Evolutionary conservation across 257 asterid species (phyloP), one percentile per base, ranked within the genome.

Genomic region (Craterostigma plantagineum): DNA sequence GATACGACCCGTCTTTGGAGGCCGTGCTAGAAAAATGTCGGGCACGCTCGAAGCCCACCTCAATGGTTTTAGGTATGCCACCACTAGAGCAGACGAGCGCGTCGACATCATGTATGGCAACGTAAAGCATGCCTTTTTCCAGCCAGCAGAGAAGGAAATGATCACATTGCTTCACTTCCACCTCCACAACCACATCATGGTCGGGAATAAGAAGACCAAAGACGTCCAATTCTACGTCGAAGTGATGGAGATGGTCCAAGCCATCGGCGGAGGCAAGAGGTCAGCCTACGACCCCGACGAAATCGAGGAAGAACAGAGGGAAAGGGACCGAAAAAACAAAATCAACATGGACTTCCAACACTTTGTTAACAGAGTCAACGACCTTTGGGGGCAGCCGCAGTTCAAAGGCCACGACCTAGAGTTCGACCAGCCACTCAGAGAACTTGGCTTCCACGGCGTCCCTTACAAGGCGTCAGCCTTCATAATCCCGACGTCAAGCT

Each of bases 131-230:
- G 85, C 85, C 0, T 66, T 80, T 43, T 68, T 80, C 54, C 93
- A 80, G 72, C 85, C 93, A 11, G 81, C 93, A 0, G 93, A 80
- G 58, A 80, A 72, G 56, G 93, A 80, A 54, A 73, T 80, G 85
- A 80, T 76, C 18, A 79, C 91, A 9, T 78, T 80, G 9, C 44
- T 80, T 45, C 93, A 76, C 44, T 80, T 80, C 46, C 91, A 80
- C 57, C 62, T 80, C 15, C 91, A 76, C 63, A 58, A 80, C 45
- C 85, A 73, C 65, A 80, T 80, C 4, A 80, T 76, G 91, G 85
- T 80, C 39, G 82, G 93, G 33, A 80, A 61, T 65, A 75, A 63
- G 72, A 79, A 72, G 55, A 67, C 81, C 38, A 79, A 79, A 63
- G 92, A 79, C 37, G 80, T 72, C 7, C 92, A 79, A 33, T 79